A percentile compares a stretch with the other conserved stretches of the same genome.
phyloP scores from a whole-genome alignment of 257 asterid species.

The Forsythia suspensa region DNA sequence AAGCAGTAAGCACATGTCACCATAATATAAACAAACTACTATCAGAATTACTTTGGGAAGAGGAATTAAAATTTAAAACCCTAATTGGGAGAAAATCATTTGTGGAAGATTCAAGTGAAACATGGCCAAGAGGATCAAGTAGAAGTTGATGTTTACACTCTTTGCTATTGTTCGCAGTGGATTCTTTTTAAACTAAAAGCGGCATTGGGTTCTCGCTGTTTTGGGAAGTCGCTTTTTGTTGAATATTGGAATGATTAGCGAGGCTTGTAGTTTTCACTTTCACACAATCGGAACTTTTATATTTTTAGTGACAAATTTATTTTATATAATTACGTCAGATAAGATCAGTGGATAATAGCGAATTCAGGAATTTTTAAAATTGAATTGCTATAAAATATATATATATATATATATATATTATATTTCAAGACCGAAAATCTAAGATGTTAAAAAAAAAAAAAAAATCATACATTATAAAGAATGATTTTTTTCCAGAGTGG shows the following conservation, averaged over 20 bases:
- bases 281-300: not conserved
- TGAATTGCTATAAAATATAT: too few species aligned
- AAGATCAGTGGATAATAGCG: too few species aligned
- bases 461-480: too few species aligned
- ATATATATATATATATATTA: too few species aligned
- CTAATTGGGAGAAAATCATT: not conserved
- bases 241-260: not conserved
- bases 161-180: not conserved
- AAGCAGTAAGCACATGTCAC: slow-evolving; percentile 7
- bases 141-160: not conserved
- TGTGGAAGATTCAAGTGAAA: not conserved
- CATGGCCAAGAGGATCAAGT: not conserved
- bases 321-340: too few species aligned
- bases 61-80: not conserved
- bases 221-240: not conserved
- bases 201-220: not conserved
- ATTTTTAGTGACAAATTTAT: too few species aligned
- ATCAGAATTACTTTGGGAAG: not conserved
- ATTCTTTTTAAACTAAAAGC: not conserved
- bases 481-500: too few species aligned
- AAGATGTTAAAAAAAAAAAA: too few species aligned
- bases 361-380: too few species aligned
- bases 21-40: not conserved
- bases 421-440: too few species aligned
- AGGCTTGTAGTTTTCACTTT: not conserved